Base-by-base conservation (phyloP, 306 rosid genomes). In the peach (Prunus persica) region DNA sequence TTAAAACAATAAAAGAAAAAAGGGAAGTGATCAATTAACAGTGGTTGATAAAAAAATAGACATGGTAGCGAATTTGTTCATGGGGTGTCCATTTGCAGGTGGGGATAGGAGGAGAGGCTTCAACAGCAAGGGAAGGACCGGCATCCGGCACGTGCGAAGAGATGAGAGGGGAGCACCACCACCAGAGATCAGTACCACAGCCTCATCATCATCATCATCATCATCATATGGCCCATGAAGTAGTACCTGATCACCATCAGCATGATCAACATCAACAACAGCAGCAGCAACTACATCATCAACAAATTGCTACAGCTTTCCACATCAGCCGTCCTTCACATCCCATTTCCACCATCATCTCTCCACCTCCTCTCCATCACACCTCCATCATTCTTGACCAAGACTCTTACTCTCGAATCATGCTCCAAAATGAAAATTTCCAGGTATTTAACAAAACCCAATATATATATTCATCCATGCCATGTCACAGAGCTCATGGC, bases 351-450 rank as follows among this genome's bases (percentile, higher is more conserved):
- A 82, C 90, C 79, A 89, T 90, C 67, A 87, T 91, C 80, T 73
- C 97, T 78, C 94, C 90, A 10, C 84, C 95, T 74, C 91, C 94
- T 22, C 96, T 88, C 66, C 93, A 87, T 73, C 97, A 89, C 50
- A 78, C 89, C 62, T 92, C 98, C 81, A 81, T 90, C 72, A 86
- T 92, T 67, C 91, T 91, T n/a, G 96, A 91, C 69, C 93, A 89
- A 72, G 86, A 87, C 65, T 71, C 98, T 22, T 93, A 80, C 82
- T 85, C 96, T 32, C 74, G 78, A 69, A 79, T 92, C 16, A 92
- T 92, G 87, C 93, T 95, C 66, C 98, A 90, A 77, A 92, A 88
- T 71, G 84, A 90, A 14, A 73, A 79, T 77, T 92, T 92, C 77
- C 93, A 87, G 98, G 98, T 93, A 89, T n/a, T 54, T 19, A 19